Evolutionary conservation across 805 yeast species (phyloP), one percentile per base, ranked within the genome.

Genomic region (Kluyveromyces lactis): DNA sequence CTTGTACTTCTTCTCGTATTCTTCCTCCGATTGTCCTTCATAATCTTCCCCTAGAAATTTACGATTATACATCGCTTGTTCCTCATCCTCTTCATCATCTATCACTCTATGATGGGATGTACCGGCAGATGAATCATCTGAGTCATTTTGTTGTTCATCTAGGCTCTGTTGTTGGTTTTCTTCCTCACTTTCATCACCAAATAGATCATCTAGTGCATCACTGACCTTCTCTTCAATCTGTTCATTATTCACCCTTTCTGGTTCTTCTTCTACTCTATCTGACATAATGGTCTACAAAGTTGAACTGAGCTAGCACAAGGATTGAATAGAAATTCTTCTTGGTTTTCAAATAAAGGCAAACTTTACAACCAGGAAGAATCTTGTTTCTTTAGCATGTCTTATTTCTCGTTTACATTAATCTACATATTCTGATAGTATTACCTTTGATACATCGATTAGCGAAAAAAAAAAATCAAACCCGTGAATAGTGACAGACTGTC

Each of bases 161-260:
- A 26, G 45, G 49, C n/a, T 53, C 53, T 31, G 16, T 15, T 10
- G 13, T 8, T 39, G 41, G 24, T 33, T 35, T 3, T 42, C 47
- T 3, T 53, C 56, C 4, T 53, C 56, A 11, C 56, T 58, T 11
- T 56, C 66, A 18, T 62, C 67, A 10, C 69, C 69, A 47, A 69
- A 69, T 51, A 72, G 51, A 45, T 71, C 68, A 44, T 60, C 67
- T 48, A 64, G 50, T 26, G 57, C 67, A n/a, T 60, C 71, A 3
- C 56, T 66, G 15, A 53, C 63, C 26, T 41, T 58, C 26, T 47
- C 49, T 7, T 33, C 47, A 21, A 19, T 47, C 17, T 31, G 49
- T 18, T 12, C 31, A 26, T 36, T 47, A 26, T 36, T 34, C 2
- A 26, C 39, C 4, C 3, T 31, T 8, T 23, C 27, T n/a, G n/a